Percentiles rank a stretch among this genome's conserved stretches.
phyloP scores from a whole-genome alignment of 345 rosid genomes.

The Aquilaria yunnanensis region DNA sequence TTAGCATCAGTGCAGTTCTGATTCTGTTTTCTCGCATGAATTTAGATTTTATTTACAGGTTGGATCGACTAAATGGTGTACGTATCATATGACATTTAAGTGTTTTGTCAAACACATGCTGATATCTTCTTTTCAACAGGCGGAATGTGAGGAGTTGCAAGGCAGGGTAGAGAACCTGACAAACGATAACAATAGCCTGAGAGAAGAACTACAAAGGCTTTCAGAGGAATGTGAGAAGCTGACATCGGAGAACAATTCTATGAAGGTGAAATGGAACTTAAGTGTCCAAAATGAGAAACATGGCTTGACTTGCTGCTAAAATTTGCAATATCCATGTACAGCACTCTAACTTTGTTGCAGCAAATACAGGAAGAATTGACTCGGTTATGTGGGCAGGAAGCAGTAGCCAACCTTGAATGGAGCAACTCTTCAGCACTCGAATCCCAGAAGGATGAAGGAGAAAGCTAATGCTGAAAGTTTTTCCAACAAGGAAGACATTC shows the following conservation, averaged over 20 bases:
- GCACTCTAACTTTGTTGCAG: not conserved
- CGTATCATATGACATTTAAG: no score
- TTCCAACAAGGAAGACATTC: conserved; percentile 3
- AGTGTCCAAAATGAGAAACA: not conserved
- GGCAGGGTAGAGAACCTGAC: conserved; percentile 58
- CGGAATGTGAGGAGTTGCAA: conserved; percentile 92
- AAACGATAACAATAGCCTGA: conserved; percentile 56
- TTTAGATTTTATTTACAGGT: no score
- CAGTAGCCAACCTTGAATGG: conserved; percentile 57
- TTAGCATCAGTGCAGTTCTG: no score
- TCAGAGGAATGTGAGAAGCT: conserved; percentile 89
- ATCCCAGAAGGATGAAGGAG: conserved; percentile 32
- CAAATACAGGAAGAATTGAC: conserved; percentile 70
- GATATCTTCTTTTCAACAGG: conserved; percentile 28
- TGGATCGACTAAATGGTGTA: no score
- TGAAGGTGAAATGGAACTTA: conserved; percentile 42
- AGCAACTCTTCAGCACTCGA: conserved; percentile 22
- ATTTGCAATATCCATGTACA: not conserved
- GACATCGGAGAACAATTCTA: conserved; percentile 64
- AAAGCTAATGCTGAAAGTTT: conserved; percentile 13
- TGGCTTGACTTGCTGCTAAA: not conserved
- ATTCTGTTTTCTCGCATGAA: no score
- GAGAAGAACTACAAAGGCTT: conserved; percentile 77
- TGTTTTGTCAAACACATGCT: no score
- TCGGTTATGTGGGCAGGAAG: conserved; percentile 66